Evolutionary conservation across 129 eudicot genomes (phyloP).

Genomic region (Arctium lappa): DNA sequence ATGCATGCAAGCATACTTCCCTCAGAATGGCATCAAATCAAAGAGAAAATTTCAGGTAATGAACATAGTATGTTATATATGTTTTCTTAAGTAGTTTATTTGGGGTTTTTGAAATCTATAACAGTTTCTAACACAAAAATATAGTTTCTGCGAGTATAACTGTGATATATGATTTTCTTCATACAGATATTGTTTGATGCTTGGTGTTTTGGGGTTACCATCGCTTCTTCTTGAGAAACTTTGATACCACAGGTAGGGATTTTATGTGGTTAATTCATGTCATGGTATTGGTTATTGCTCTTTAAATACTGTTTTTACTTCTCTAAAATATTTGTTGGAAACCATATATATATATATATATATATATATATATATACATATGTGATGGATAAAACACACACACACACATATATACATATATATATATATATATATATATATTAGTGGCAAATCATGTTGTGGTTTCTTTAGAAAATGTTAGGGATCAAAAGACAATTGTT

Average conservation of each 20-base stretch:
- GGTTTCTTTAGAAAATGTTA: neutral
- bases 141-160: neutral
- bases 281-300: neutral
- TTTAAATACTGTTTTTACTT: neutral
- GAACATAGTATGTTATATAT: neutral
- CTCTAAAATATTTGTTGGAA: neutral
- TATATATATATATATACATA: neutral
- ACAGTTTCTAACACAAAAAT: neutral
- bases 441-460: neutral
- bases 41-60: constrained; percentile 12
- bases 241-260: neutral
- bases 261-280: constrained; percentile 6
- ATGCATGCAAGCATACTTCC: constrained; percentile 16
- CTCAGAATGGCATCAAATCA: constrained; percentile 14
- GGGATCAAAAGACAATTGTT: constrained; percentile 11
- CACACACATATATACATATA: neutral
- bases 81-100: neutral
- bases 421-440: neutral
- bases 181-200: neutral
- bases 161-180: neutral
- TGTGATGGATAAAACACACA: too few species aligned
- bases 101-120: neutral
- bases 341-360: neutral
- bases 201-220: neutral
- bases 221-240: constrained; percentile 3